These are phyloP conservation scores for Aspergillus sp. DNA, from an alignment of 2,329 filamentous ascomycete genomes.

Conservation along the genomic window DNA sequence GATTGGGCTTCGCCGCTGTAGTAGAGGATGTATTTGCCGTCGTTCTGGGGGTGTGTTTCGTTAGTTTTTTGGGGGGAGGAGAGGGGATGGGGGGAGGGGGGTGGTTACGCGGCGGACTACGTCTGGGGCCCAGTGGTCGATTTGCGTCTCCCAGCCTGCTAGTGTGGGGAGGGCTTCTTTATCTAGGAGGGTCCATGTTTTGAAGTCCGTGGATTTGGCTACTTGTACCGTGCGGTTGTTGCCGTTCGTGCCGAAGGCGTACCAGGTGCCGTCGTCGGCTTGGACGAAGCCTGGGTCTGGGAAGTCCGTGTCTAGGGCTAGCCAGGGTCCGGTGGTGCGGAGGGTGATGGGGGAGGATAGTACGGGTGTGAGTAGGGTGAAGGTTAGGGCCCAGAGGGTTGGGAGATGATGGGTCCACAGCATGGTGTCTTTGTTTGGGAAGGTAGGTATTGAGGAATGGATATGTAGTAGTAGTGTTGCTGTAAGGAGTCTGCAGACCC, in stretches of 20 bases:
- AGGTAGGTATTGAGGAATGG: not conserved
- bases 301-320: slow-evolving; percentile 10
- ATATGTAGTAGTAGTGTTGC: not conserved
- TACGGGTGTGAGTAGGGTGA: not conserved
- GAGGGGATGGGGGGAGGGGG: not conserved
- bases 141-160: slow-evolving; percentile 56
- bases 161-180: slow-evolving; percentile 55
- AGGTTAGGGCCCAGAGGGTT: not conserved
- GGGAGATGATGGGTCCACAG: not conserved
- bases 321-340: slow-evolving; percentile 3
- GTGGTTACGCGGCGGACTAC: slow-evolving; percentile 50
- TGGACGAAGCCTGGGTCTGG: slow-evolving; percentile 14
- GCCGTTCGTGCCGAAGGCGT: slow-evolving; percentile 57
- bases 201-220: slow-evolving; percentile 51
- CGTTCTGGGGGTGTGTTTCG: slow-evolving; percentile 25
- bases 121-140: slow-evolving; percentile 64
- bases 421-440: not conserved
- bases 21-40: slow-evolving; percentile 63
- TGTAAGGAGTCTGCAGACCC: not conserved
- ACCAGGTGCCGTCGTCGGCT: slow-evolving; percentile 25
- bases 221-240: slow-evolving; percentile 55
- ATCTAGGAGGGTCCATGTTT: slow-evolving; percentile 50
- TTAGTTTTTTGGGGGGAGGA: slow-evolving; percentile 4
- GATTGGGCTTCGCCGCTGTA: slow-evolving; percentile 54
- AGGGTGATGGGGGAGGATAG: not conserved